Evolutionary conservation across 768 basidiomycete species (phyloP).

Genomic region (Pisolithus marmoratus): DNA sequence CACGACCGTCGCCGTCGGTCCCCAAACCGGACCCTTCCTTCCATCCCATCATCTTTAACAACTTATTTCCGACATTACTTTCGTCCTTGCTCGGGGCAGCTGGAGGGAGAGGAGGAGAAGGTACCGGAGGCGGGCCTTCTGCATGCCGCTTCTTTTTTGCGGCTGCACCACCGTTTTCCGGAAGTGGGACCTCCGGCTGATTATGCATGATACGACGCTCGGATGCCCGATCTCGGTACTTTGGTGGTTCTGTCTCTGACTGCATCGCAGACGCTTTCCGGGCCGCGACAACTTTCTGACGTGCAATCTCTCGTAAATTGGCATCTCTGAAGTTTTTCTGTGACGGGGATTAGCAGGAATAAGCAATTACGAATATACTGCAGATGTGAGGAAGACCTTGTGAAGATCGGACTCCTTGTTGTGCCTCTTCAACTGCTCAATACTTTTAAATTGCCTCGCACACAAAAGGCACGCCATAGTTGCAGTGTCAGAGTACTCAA

Average conservation of each 20-base stretch:
- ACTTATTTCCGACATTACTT: conserved; percentile 84
- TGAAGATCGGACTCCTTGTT: conserved; percentile 93
- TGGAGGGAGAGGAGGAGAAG: conserved; percentile 56
- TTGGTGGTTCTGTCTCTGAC: conserved; percentile 50
- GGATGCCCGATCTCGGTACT: conserved; percentile 93
- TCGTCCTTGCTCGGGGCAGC: conserved; percentile 75
- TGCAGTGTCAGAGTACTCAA: conserved; percentile 76
- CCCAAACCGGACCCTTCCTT: conserved; percentile 86
- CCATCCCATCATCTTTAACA: conserved; percentile 99
- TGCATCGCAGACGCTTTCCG: conserved; percentile 30
- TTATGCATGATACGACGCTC: conserved; percentile 89
- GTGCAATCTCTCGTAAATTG: conserved; percentile 66
- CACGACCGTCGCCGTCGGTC: conserved; percentile 71
- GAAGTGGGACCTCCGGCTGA: conserved; percentile 80
- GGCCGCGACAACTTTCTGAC: conserved; percentile 51
- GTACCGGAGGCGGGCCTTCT: conserved; percentile 57
- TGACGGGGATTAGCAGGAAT: conserved; percentile 7
- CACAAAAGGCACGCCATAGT: conserved; percentile 85
- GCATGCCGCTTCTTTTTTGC: conserved; percentile 37
- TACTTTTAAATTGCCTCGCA: conserved; percentile 84
- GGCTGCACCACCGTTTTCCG: conserved; percentile 36
- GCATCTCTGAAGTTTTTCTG: conserved; percentile 85
- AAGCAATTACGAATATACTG: conserved; percentile 9
- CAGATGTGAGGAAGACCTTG: conserved; percentile 57
- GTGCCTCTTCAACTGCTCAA: conserved; percentile 84